Evolutionary conservation across 1,284 basidiomycete species (phyloP).

Genomic region (Ganoderma lucidum): DNA sequence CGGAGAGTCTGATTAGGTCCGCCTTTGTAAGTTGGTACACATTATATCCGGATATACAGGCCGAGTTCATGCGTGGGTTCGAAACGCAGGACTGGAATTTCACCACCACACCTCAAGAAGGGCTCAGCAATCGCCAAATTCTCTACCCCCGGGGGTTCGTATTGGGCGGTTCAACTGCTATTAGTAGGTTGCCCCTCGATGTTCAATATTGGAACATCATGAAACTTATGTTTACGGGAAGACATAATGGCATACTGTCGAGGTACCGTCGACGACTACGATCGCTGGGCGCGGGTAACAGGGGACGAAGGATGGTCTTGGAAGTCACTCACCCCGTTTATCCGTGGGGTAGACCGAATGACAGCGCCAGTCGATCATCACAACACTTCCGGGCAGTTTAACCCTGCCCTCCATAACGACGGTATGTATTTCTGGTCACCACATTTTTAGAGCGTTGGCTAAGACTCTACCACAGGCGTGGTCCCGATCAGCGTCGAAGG

Average conservation of each 20-base stretch:
- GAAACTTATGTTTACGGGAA: neutral
- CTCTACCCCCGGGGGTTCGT: conserved; percentile 13
- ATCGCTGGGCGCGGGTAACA: conserved; percentile 11
- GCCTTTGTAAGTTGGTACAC: conserved; percentile 5
- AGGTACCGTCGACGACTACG: conserved; percentile 15
- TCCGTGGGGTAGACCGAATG: conserved; percentile 10
- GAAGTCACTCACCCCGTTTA: neutral
- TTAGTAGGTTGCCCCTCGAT: conserved; percentile 13
- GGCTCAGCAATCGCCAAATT: conserved; percentile 8
- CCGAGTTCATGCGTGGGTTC: neutral
- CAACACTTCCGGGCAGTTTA: conserved; percentile 4
- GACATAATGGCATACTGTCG: conserved; percentile 14
- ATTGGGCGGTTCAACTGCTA: conserved; percentile 13
- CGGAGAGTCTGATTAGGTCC: conserved; percentile 6
- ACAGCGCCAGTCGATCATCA: conserved; percentile 14
- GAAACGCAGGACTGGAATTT: conserved; percentile 9
- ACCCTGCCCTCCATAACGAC: conserved; percentile 1
- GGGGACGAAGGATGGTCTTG: conserved; percentile 18
- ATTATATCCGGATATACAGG: too few relatives aligned
- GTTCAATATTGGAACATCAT: too few relatives aligned
- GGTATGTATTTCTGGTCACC: conserved; percentile 3
- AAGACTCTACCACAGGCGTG: conserved; percentile 42
- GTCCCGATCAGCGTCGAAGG: conserved; percentile 44
- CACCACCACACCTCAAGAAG: conserved; percentile 15
- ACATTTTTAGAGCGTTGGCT: too few relatives aligned